phyloP scores from a whole-genome alignment of 495 filamentous ascomycete genomes.

The Clohesyomyces aquaticus region DNA sequence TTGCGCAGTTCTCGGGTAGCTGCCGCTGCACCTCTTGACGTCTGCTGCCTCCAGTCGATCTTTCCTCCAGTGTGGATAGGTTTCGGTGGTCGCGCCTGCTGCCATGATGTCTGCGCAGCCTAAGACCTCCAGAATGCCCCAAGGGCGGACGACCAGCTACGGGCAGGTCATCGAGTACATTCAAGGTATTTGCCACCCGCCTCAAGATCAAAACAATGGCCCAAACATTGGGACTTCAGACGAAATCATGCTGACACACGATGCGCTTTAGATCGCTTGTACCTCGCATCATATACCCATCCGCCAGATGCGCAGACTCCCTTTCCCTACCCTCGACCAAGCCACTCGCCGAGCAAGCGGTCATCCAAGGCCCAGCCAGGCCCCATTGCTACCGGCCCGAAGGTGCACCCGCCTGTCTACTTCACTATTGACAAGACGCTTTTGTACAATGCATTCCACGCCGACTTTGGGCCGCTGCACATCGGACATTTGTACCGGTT shows the following conservation, averaged over 20 bases:
- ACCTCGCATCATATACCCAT: slow-evolving; percentile 88
- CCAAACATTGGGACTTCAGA: slow-evolving; percentile 1
- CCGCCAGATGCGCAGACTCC: slow-evolving; percentile 76
- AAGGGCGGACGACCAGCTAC: slow-evolving; percentile 55
- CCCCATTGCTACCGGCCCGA: slow-evolving; percentile 53
- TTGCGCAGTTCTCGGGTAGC: slow-evolving; percentile 2
- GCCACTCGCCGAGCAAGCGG: slow-evolving; percentile 74
- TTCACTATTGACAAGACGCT: slow-evolving; percentile 93
- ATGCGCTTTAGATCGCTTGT: slow-evolving; percentile 74
- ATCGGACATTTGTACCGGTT: slow-evolving; percentile 97
- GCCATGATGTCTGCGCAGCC: slow-evolving; percentile 9
- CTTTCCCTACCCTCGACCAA: slow-evolving; percentile 77
- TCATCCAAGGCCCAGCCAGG: slow-evolving; percentile 67
- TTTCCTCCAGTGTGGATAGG: slow-evolving; percentile 13
- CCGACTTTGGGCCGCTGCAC: slow-evolving; percentile 96
- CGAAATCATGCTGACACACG: slow-evolving; percentile 2
- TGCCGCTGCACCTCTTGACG: slow-evolving; percentile 10
- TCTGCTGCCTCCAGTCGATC: slow-evolving; percentile 7
- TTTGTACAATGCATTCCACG: slow-evolving; percentile 97
- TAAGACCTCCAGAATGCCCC: slow-evolving; percentile 24
- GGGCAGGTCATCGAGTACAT: slow-evolving; percentile 81
- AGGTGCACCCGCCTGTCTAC: slow-evolving; percentile 73
- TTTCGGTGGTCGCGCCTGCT: slow-evolving; percentile 20
- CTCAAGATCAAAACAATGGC: background rate
- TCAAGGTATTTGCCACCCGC: slow-evolving; percentile 59